Evolutionary conservation across 768 basidiomycete genomes (phyloP), one percentile per base, ranked within the genome.

Genomic region (Leccinum arenicola): DNA sequence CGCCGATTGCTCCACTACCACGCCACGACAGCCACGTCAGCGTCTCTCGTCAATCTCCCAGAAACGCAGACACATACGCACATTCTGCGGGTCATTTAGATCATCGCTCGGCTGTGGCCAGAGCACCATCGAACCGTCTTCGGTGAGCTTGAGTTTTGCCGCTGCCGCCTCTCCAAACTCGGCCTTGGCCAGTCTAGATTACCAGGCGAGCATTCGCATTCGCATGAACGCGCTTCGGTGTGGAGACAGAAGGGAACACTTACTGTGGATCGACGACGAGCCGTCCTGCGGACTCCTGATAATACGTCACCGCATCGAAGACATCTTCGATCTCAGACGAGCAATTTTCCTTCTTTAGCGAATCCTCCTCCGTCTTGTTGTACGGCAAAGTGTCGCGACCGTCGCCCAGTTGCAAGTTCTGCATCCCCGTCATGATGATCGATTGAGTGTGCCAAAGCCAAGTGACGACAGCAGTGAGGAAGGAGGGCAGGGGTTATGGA

Each of bases 261-360:
- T 57, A 85, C 86, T 76, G 72, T 14, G 85, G 85, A 68, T 88
- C 85, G 15, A 88, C 74, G 53, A 87, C 82, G 43, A 87, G 72
- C 19, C 86, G 76, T 12, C 86, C 86, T 1, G 83, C 84, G 58
- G 76, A 73, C 14, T 76, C 68, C 60, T 86, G 84, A 52, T 86
- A 84, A 56, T 82, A 84, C 0, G 68, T 55, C 21, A 67, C 54
- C 40, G 78, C 60, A 58, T 80, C 75, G 10, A 80, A 51, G 19
- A 45, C 19, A 3, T 69, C 69, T 23, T 57, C 50, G 4, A 7
- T 25, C 1, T 31, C 52, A 2, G 2, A 6, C 1, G 5, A 27
- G 9, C 4, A 6, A 0, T 0, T 15, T 14, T 45, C 56, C 17
- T 58, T 54, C 9, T 62, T 54, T 12, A 61, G 15, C 23, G 59